A percentile compares a stretch with the other conserved stretches of the same genome.
These are phyloP conservation scores for Suhomyces prunicola DNA, from an alignment of 805 yeast species.

Conservation along the genomic window DNA sequence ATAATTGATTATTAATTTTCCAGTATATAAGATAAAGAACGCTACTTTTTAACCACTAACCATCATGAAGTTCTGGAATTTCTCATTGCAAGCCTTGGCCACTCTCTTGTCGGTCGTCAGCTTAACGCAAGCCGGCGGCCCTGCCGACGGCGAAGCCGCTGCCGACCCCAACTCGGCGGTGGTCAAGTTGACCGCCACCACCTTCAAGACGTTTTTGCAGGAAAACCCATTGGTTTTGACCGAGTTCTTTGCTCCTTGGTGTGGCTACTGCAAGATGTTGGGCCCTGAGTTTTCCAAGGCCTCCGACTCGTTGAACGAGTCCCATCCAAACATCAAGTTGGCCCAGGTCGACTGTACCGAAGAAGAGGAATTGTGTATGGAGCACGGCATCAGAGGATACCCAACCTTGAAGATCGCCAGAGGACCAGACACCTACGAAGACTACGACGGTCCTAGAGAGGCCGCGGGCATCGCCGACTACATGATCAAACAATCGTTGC, in stretches of 20 bases:
- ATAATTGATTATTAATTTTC: background rate
- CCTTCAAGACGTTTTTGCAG: conserved; percentile 62
- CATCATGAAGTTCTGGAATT: conserved; percentile 40
- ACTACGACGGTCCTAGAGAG: conserved; percentile 83
- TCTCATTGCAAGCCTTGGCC: conserved; percentile 36
- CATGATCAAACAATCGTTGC: conserved; percentile 79
- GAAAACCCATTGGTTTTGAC: conserved; percentile 78
- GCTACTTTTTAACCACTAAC: background rate
- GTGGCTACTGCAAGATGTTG: conserved; percentile 90
- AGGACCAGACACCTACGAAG: conserved; percentile 46
- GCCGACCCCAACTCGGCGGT: conserved; percentile 87
- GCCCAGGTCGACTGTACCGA: conserved; percentile 87
- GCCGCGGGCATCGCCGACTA: conserved; percentile 72
- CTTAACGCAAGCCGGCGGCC: conserved; percentile 34
- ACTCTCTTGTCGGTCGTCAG: conserved; percentile 35
- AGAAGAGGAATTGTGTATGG: conserved; percentile 66
- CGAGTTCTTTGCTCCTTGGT: conserved; percentile 95
- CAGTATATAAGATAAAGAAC: background rate
- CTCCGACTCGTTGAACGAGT: conserved; percentile 55
- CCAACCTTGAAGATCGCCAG: conserved; percentile 81
- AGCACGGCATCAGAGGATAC: conserved; percentile 71
- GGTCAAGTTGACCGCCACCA: conserved; percentile 66
- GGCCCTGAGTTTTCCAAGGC: conserved; percentile 81
- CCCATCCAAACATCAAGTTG: conserved; percentile 57
- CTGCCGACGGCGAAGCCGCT: conserved; percentile 54